Conservation (phyloP, 2,329 filamentous ascomycete species). For the Cytospora piceicola region DNA sequence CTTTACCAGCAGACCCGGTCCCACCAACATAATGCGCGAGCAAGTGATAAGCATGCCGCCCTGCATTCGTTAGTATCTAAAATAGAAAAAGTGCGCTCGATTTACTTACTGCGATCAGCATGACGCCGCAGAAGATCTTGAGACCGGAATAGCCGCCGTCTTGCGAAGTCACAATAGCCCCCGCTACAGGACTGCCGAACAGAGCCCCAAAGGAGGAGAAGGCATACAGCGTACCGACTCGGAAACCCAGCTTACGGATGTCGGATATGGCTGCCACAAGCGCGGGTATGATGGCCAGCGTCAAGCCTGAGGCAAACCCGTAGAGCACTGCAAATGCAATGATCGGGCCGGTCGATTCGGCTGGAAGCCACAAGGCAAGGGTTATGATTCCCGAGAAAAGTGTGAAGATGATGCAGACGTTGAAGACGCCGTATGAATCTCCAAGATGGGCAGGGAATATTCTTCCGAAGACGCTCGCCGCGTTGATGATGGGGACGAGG, state of each 20-base stretch:
- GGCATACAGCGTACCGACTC: conserved; percentile 52
- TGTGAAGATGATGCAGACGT: conserved; percentile 45
- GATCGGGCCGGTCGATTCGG: conserved; percentile 26
- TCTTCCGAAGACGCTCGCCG: conserved; percentile 32
- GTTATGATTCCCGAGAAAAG: conserved; percentile 40
- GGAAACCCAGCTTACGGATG: conserved; percentile 55
- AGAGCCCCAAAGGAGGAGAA: conserved; percentile 60
- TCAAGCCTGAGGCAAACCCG: conserved; percentile 37
- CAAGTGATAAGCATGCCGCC: too few species aligned
- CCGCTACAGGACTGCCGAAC: conserved; percentile 60
- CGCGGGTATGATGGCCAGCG: conserved; percentile 35
- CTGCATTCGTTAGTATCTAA: too few species aligned
- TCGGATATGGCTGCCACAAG: conserved; percentile 53
- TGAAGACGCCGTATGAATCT: conserved; percentile 33
- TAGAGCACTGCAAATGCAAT: conserved; percentile 37
- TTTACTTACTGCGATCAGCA: not conserved
- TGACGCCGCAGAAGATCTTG: conserved; percentile 28
- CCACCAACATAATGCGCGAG: too few species aligned
- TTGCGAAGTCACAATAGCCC: conserved; percentile 39
- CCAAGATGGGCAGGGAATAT: conserved; percentile 28
- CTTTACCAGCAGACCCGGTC: too few species aligned
- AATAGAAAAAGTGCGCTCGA: too few species aligned
- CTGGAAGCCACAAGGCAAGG: conserved; percentile 41
- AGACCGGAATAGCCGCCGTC: conserved; percentile 23
- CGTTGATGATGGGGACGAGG: conserved; percentile 37